These are phyloP conservation scores for Umbilicus rupestris DNA, from an alignment of 164 flowering plant genomes.

Conservation along the genomic window DNA sequence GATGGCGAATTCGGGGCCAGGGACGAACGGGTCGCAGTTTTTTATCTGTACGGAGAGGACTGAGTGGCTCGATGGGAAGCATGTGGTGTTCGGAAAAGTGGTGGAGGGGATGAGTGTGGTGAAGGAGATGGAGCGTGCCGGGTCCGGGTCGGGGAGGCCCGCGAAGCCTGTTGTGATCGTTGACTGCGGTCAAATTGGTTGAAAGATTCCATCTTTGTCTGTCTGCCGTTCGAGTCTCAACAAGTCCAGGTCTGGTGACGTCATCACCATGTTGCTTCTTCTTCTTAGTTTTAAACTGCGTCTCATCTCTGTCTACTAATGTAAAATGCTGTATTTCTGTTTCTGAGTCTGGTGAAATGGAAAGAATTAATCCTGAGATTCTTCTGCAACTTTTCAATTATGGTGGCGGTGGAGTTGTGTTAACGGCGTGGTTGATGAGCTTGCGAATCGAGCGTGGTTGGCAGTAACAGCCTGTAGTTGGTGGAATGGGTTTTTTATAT, in stretches of 20 bases:
- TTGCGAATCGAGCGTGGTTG: too few relatives aligned
- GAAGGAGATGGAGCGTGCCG: neutral
- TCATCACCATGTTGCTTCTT: neutral
- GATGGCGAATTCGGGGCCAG: neutral
- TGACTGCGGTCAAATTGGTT: slow-evolving; percentile 1
- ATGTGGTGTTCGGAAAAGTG: slow-evolving; percentile 4
- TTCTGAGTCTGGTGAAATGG: neutral
- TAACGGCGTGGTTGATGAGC: too few relatives aligned
- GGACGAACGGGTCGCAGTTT: slow-evolving; percentile 6
- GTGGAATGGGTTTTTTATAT: neutral
- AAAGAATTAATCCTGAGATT: neutral
- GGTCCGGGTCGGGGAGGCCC: slow-evolving; percentile 6
- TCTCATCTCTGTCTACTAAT: neutral
- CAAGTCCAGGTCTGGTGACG: neutral
- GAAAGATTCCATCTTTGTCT: neutral
- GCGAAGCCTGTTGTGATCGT: neutral
- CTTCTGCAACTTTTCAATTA: too few relatives aligned
- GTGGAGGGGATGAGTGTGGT: slow-evolving; percentile 7
- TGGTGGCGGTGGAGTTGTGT: too few relatives aligned
- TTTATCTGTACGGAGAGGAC: slow-evolving; percentile 5
- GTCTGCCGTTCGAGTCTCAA: neutral
- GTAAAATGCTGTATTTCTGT: neutral
- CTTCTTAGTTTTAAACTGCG: neutral
- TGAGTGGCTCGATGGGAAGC: slow-evolving; percentile 5
- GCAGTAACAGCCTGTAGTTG: too few relatives aligned